phyloP scores from a whole-genome alignment of 495 filamentous ascomycete genomes.

The Podospora anserina region DNA sequence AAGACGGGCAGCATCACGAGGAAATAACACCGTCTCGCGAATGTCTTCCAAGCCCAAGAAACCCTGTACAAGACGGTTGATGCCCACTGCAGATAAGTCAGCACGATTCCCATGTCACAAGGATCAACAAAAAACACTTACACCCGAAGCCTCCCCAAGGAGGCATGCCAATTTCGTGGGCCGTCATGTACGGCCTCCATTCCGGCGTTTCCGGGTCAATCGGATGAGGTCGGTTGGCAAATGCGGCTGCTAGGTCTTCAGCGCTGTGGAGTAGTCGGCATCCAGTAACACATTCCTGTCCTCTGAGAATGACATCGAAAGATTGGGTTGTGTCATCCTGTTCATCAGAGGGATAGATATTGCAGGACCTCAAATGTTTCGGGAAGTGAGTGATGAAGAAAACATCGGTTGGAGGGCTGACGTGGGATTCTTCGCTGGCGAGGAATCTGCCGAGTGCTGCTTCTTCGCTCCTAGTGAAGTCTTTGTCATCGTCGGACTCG shows the following conservation, averaged over 20 bases:
- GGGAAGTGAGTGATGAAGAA: constrained; percentile 3
- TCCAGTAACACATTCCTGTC: not conserved
- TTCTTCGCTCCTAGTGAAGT: not conserved
- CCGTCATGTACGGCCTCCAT: not conserved
- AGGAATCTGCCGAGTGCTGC: not conserved
- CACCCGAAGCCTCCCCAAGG: not conserved
- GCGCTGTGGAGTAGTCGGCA: not conserved
- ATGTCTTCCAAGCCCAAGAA: constrained; percentile 1
- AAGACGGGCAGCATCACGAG: not conserved
- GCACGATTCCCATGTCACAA: too few species aligned
- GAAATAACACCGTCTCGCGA: not conserved
- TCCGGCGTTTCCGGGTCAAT: not conserved
- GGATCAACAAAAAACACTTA: not conserved
- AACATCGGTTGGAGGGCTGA: not conserved
- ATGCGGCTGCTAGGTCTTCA: not conserved
- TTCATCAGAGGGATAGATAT: not conserved
- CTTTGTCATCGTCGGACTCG: not conserved
- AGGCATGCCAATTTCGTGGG: not conserved
- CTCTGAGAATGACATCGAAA: not conserved
- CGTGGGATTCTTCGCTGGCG: not conserved
- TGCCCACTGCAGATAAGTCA: not conserved
- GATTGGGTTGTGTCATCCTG: not conserved
- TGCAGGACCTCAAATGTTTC: not conserved
- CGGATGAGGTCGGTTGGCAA: not conserved
- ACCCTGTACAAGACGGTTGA: not conserved